These are phyloP conservation scores for Penicillium sp. DNA, from an alignment of 2,329 filamentous ascomycete species.

Conservation along the genomic window DNA sequence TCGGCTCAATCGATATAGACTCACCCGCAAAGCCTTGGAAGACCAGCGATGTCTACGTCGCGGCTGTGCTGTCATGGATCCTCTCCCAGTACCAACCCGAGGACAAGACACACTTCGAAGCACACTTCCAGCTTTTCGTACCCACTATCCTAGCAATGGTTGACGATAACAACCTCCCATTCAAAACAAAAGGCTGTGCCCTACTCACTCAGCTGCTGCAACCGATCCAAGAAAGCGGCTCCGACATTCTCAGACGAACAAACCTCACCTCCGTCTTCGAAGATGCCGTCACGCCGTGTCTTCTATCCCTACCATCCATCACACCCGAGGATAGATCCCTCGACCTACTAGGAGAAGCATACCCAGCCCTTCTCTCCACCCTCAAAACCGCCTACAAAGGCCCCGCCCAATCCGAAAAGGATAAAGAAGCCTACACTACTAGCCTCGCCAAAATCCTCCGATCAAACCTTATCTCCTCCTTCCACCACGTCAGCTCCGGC, in stretches of 20 bases:
- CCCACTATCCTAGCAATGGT: constrained; percentile 45
- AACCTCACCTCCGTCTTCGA: constrained; percentile 48
- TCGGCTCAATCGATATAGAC: constrained; percentile 37
- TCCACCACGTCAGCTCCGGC: constrained; percentile 48
- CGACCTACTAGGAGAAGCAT: constrained; percentile 62
- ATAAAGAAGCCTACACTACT: constrained; percentile 24
- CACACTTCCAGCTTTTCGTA: constrained; percentile 45
- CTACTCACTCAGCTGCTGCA: constrained; percentile 37
- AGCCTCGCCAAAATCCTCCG: constrained; percentile 31
- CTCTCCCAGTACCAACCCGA: constrained; percentile 36
- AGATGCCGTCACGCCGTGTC: constrained; percentile 55
- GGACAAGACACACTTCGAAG: constrained; percentile 35
- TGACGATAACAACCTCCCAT: constrained; percentile 39
- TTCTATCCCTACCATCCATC: constrained; percentile 73
- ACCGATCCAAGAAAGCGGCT: constrained; percentile 35
- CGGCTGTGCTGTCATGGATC: constrained; percentile 38
- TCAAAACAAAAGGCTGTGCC: constrained; percentile 41
- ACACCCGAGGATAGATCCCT: constrained; percentile 72
- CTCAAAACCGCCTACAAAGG: constrained; percentile 44
- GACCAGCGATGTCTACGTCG: constrained; percentile 33
- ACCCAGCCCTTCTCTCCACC: constrained; percentile 64
- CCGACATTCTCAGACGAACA: constrained; percentile 42
- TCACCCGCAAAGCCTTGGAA: constrained; percentile 43
- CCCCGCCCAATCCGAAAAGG: constrained; percentile 22
- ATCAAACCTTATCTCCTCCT: constrained; percentile 38